These are phyloP conservation scores for Echeveria elegans DNA, from an alignment of 164 flowering plant species.

Conservation along the genomic window DNA sequence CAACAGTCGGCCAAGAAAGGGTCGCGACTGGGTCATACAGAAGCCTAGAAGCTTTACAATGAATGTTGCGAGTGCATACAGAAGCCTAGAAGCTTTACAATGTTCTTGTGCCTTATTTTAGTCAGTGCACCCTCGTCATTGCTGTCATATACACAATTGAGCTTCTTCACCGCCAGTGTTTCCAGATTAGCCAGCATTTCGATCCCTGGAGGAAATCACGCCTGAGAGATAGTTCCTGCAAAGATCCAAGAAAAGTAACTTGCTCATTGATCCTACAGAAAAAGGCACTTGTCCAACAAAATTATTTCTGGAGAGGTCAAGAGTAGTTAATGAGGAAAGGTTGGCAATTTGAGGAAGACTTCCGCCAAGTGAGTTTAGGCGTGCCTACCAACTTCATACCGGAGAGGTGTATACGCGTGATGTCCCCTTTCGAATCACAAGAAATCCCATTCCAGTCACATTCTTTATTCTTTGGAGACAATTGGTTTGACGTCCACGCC, in stretches of 20 bases:
- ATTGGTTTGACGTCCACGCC: background rate
- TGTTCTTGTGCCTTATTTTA: slow-evolving; percentile 21
- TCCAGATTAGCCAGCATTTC: slow-evolving; percentile 5
- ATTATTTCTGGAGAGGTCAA: slow-evolving; percentile 8
- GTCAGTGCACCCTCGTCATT: too few relatives aligned
- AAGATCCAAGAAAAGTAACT: background rate
- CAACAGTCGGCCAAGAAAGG: too few relatives aligned
- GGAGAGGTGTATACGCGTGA: slow-evolving; percentile 10
- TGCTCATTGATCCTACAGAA: slow-evolving; percentile 9
- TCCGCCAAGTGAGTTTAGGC: slow-evolving; percentile 7
- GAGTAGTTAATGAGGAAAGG: slow-evolving; percentile 10
- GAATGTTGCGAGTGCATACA: slow-evolving; percentile 12
- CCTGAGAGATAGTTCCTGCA: slow-evolving; percentile 13
- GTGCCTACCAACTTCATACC: slow-evolving; percentile 8
- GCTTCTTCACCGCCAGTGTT: too few relatives aligned
- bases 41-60: too few relatives aligned
- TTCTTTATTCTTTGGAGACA: background rate
- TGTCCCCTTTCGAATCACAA: slow-evolving; percentile 8
- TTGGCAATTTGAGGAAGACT: slow-evolving; percentile 7
- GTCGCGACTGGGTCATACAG: too few relatives aligned
- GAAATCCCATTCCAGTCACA: slow-evolving; percentile 13
- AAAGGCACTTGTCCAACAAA: slow-evolving; percentile 15
- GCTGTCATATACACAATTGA: too few relatives aligned
- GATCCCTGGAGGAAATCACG: slow-evolving; percentile 16
- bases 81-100: slow-evolving; percentile 22